A percentile compares a stretch with the other conserved stretches of the same genome.
Evolutionary conservation across 768 basidiomycete species (phyloP).

Genomic region (Pisolithus microcarpus): DNA sequence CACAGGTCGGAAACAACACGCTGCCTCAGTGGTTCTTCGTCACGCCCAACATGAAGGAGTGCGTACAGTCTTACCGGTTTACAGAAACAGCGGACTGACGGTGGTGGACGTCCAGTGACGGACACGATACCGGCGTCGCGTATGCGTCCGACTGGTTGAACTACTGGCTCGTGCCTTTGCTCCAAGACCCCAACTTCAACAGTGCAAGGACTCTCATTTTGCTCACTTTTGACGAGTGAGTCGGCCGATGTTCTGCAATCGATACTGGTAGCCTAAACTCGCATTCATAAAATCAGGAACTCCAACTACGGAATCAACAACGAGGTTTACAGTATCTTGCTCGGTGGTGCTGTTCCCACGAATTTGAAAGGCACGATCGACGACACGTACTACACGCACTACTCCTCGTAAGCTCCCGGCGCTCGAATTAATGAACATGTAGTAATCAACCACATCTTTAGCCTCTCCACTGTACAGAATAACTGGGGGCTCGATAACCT

Average conservation of each 20-base stretch:
- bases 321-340: constrained; percentile 36
- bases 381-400: constrained; percentile 45
- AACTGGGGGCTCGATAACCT: constrained; percentile 60
- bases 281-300: constrained; percentile 8
- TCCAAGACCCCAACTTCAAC: constrained; percentile 47
- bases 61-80: not conserved
- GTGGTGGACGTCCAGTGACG: constrained; percentile 36
- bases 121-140: constrained; percentile 49
- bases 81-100: not conserved
- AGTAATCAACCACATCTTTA: not conserved
- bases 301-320: constrained; percentile 36
- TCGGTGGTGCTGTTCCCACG: constrained; percentile 41
- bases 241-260: constrained; percentile 9
- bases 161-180: constrained; percentile 45
- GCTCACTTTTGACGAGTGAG: constrained; percentile 56
- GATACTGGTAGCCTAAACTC: not conserved
- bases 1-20: constrained; percentile 28
- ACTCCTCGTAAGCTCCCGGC: constrained; percentile 28
- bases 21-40: constrained; percentile 58
- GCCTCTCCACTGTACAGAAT: constrained; percentile 45
- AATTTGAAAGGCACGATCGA: constrained; percentile 40
- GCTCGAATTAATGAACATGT: constrained; percentile 2
- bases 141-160: constrained; percentile 41
- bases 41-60: constrained; percentile 48
- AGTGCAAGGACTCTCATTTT: constrained; percentile 47